Conservation (phyloP, 257 asterid genomes). For the Capsicum baccatum region DNA sequence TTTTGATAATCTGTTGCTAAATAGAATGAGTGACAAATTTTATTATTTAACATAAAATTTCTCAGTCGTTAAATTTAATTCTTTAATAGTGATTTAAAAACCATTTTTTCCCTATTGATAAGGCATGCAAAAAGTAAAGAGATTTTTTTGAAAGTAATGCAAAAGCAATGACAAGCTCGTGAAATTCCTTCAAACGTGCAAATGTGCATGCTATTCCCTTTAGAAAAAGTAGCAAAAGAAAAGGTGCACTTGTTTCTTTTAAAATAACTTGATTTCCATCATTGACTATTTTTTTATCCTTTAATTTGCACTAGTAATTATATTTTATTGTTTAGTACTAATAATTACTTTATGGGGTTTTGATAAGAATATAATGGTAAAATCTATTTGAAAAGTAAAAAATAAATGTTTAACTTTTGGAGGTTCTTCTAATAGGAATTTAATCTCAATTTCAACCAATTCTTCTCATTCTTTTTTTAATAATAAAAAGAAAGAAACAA, state of each 20-base stretch:
- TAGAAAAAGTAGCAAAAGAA: background rate
- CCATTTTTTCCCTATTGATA: background rate
- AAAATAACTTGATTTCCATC: background rate
- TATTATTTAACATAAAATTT: background rate
- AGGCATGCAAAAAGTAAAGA: background rate
- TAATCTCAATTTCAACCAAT: background rate
- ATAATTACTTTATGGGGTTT: background rate
- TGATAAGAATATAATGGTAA: background rate
- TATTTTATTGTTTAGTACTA: background rate
- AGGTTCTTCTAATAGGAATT: background rate
- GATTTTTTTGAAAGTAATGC: background rate
- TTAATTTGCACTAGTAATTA: background rate
- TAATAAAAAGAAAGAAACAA: background rate
- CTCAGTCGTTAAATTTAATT: background rate
- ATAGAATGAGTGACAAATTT: background rate
- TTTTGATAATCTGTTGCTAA: background rate
- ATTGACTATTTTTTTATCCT: background rate
- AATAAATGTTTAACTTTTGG: background rate
- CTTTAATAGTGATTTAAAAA: background rate
- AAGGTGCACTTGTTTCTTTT: background rate
- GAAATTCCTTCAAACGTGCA: conserved; percentile 4
- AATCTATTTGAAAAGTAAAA: background rate
- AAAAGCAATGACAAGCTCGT: background rate
- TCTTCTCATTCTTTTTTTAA: background rate
- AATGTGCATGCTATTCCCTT: background rate